phyloP scores from a whole-genome alignment of 2,329 filamentous ascomycete genomes.

The Clonostachys sp. region DNA sequence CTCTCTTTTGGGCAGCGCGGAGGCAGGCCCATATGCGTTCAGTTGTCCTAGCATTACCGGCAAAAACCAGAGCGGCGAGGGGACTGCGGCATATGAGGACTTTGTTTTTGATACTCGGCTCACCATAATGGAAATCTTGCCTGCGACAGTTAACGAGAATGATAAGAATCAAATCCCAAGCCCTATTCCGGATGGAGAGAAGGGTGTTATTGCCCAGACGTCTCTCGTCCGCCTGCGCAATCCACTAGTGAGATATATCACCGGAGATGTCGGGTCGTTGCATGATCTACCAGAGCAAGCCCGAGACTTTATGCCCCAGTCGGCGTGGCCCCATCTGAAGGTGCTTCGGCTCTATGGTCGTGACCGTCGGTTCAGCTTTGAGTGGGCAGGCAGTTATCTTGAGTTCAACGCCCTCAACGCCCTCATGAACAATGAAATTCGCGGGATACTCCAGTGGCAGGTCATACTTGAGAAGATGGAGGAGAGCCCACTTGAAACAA shows the following conservation, averaged over 20 bases:
- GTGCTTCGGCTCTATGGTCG: slow-evolving; percentile 32
- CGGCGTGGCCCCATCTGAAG: slow-evolving; percentile 15
- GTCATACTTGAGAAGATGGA: slow-evolving; percentile 24
- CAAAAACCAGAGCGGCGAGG: neutral
- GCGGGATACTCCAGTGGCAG: slow-evolving; percentile 34
- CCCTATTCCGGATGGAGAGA: neutral
- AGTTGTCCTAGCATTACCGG: slow-evolving; percentile 18
- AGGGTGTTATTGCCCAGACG: neutral
- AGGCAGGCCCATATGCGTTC: slow-evolving; percentile 32
- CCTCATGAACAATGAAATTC: slow-evolving; percentile 12
- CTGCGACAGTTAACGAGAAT: too few relatives aligned
- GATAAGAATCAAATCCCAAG: too few relatives aligned
- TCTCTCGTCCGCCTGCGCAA: neutral
- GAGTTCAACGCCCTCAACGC: slow-evolving; percentile 22
- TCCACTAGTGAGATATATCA: neutral
- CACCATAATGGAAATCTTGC: neutral
- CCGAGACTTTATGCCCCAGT: slow-evolving; percentile 2
- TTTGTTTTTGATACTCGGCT: neutral
- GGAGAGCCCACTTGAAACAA: too few relatives aligned
- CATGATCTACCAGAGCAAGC: neutral
- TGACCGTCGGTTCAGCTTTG: slow-evolving; percentile 34
- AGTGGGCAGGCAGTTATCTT: slow-evolving; percentile 30
- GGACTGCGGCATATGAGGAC: slow-evolving; percentile 4
- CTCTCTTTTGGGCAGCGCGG: slow-evolving; percentile 34
- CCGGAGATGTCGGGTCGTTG: neutral